These are phyloP conservation scores for Eustoma russellianum DNA, from an alignment of 257 asterid genomes.

Conservation along the genomic window DNA sequence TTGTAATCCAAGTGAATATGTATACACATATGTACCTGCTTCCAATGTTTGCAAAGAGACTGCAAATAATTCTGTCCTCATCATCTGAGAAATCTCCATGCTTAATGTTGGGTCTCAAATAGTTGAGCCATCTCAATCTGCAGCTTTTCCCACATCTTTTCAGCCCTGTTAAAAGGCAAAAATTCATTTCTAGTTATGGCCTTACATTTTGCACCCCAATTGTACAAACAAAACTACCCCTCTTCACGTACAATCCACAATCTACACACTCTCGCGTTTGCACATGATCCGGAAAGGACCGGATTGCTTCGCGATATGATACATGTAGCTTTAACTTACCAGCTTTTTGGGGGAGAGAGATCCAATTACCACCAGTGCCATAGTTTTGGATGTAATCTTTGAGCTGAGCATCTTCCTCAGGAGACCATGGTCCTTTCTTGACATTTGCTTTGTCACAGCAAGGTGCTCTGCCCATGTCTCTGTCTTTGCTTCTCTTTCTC, in stretches of 20 bases:
- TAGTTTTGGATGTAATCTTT: slow-evolving; percentile 51
- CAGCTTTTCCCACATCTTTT: slow-evolving; percentile 82
- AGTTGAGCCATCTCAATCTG: slow-evolving; percentile 85
- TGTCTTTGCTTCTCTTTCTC: slow-evolving; percentile 9
- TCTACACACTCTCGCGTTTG: too few relatives aligned
- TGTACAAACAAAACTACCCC: too few relatives aligned
- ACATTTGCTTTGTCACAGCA: slow-evolving; percentile 85
- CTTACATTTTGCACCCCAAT: too few relatives aligned
- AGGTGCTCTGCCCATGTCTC: slow-evolving; percentile 81
- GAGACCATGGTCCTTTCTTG: slow-evolving; percentile 92
- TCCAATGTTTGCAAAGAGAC: slow-evolving; percentile 63
- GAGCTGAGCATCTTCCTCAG: slow-evolving; percentile 76
- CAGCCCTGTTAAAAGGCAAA: slow-evolving; percentile 28
- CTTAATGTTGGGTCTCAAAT: slow-evolving; percentile 69
- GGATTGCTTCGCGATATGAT: too few relatives aligned
- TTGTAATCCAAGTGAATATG: neutral
- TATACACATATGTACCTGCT: slow-evolving; percentile 38
- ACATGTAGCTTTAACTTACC: slow-evolving; percentile 38
- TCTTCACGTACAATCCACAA: too few relatives aligned
- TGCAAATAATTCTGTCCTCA: slow-evolving; percentile 64
- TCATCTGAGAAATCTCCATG: slow-evolving; percentile 74
- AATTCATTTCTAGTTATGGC: too few relatives aligned
- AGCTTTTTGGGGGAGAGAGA: slow-evolving; percentile 75
- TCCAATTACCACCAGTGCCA: slow-evolving; percentile 87
- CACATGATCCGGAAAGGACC: too few relatives aligned